Conservation (phyloP, 768 basidiomycete species). For the Roridomyces roridus region DNA sequence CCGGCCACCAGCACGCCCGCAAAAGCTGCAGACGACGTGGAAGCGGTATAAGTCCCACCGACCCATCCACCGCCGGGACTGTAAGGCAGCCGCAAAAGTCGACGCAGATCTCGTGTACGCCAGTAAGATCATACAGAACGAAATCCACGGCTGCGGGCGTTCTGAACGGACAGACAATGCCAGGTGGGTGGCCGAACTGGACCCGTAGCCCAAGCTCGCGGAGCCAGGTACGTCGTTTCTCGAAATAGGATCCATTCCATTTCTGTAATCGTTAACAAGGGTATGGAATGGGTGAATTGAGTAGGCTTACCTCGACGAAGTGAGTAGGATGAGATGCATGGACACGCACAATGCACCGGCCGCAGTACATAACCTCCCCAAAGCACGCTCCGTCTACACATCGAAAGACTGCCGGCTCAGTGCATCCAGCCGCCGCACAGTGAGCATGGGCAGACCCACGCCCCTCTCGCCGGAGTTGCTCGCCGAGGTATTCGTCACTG, state of each 20-base stretch:
- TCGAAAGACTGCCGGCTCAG: neutral
- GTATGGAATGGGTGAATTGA: neutral
- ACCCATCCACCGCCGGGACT: neutral
- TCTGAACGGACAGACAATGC: neutral
- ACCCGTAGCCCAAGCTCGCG: slow-evolving; percentile 10
- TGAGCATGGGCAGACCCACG: neutral
- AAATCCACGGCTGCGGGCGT: neutral
- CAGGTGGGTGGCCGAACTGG: slow-evolving; percentile 13
- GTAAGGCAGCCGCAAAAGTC: slow-evolving; percentile 12
- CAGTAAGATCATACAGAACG: slow-evolving; percentile 6
- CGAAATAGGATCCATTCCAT: slow-evolving; percentile 4
- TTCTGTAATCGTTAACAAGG: neutral
- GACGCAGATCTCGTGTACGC: slow-evolving; percentile 17
- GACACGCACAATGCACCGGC: neutral
- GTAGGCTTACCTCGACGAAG: neutral
- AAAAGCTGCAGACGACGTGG: slow-evolving; percentile 6
- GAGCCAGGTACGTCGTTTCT: neutral
- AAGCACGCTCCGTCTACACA: neutral
- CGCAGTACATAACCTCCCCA: slow-evolving; percentile 1
- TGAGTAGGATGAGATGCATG: neutral
- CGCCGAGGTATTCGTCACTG: neutral
- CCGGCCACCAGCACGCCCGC: slow-evolving; percentile 21
- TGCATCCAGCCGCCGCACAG: neutral
- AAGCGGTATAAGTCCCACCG: neutral
- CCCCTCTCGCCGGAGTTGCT: neutral